Conservation (phyloP, 1,284 basidiomycete genomes). For the Sparassis latifolia region DNA sequence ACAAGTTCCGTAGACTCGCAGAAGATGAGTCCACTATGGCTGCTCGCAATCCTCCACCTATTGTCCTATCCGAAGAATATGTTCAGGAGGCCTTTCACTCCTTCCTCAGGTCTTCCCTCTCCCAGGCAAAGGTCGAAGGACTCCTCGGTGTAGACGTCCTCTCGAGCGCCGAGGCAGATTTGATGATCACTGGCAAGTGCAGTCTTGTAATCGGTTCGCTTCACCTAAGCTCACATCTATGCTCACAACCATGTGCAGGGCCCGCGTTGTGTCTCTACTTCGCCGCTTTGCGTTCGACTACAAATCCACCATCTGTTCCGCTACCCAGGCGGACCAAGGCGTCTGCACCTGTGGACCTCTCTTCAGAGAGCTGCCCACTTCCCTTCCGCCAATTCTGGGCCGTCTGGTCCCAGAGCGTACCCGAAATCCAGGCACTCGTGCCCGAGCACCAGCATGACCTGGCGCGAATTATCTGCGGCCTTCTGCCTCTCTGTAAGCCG, state of each 20-base stretch:
- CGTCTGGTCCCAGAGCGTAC: constrained; percentile 65
- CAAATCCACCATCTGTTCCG: constrained; percentile 54
- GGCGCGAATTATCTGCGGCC: constrained; percentile 67
- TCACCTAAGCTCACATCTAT: not conserved
- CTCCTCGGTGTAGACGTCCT: constrained; percentile 65
- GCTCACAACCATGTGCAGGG: constrained; percentile 28
- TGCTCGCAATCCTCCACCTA: not conserved
- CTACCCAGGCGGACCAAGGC: constrained; percentile 38
- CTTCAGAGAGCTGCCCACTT: constrained; percentile 48
- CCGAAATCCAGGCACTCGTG: constrained; percentile 52
- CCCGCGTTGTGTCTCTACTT: constrained; percentile 67
- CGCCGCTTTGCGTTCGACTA: constrained; percentile 57
- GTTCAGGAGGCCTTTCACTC: constrained; percentile 74
- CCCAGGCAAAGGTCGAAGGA: constrained; percentile 67
- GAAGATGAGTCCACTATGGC: too few species aligned
- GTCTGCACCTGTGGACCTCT: constrained; percentile 37
- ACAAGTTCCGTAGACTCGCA: too few species aligned
- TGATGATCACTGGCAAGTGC: constrained; percentile 71
- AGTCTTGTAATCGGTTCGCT: not conserved
- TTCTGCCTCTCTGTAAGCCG: constrained; percentile 40
- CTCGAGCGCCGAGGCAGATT: constrained; percentile 68
- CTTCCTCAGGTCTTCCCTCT: constrained; percentile 70
- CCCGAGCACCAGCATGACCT: constrained; percentile 73
- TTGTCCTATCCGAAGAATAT: constrained; percentile 46
- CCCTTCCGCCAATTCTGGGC: constrained; percentile 60